Conservation (phyloP, 2,329 filamentous ascomycete genomes). For the Pseudonectria buxi region DNA sequence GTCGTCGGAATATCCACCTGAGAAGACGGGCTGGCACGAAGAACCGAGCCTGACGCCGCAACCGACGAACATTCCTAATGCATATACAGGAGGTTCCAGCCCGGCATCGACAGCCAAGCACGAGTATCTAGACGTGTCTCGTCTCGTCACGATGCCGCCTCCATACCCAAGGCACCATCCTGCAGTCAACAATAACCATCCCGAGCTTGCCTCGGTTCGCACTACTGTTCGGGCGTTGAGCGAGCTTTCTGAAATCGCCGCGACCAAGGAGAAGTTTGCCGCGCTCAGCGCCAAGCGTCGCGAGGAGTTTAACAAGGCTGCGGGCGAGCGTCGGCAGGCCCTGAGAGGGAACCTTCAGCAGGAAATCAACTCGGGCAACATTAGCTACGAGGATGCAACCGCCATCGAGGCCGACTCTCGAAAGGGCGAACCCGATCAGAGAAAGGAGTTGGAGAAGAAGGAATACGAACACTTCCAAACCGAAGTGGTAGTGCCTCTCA, state of each 20-base stretch:
- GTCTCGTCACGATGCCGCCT: slow-evolving; percentile 85
- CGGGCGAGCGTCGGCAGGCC: slow-evolving; percentile 50
- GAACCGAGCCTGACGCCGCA: slow-evolving; percentile 37
- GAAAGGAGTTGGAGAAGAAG: slow-evolving; percentile 67
- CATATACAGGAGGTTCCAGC: slow-evolving; percentile 31
- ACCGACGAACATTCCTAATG: slow-evolving; percentile 33
- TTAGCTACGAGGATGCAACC: slow-evolving; percentile 77
- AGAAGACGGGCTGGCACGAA: slow-evolving; percentile 51
- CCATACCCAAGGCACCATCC: slow-evolving; percentile 93
- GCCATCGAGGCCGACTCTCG: slow-evolving; percentile 71
- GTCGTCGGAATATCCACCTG: slow-evolving; percentile 45
- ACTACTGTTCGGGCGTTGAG: slow-evolving; percentile 66
- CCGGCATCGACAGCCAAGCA: slow-evolving; percentile 41
- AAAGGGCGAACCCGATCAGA: slow-evolving; percentile 59
- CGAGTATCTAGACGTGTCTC: slow-evolving; percentile 73
- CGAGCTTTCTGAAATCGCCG: slow-evolving; percentile 65
- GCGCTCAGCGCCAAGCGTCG: slow-evolving; percentile 51
- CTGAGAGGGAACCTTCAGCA: slow-evolving; percentile 70
- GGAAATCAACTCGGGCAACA: slow-evolving; percentile 69
- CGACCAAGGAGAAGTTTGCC: slow-evolving; percentile 57
- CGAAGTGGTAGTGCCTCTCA: slow-evolving; percentile 74
- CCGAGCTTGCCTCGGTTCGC: slow-evolving; percentile 74
- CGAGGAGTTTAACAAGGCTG: slow-evolving; percentile 46
- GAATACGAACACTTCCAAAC: slow-evolving; percentile 83
- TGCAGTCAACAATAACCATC: slow-evolving; percentile 92